Percentiles rank a stretch among this genome's conserved stretches.
Conservation (phyloP, 176 grass and related monocot species). For the Hordeum vulgare region MorexV3_pseudomolecules_assembly NC_058521.1:145141824-145142323, state of each 20-base stretch:
- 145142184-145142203: neutral
- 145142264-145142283: conserved; percentile 25
- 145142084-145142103: neutral
- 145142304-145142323: neutral
- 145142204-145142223: neutral
- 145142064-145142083: conserved; percentile 1
- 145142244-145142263: conserved; percentile 18
- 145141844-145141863: neutral
- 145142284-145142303: neutral
- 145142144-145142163: neutral
- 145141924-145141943: neutral
- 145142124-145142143: neutral
- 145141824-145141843: neutral
- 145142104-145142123: neutral
- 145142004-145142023: conserved; percentile 12
- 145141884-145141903: neutral
- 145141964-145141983: conserved; percentile 15
- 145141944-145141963: neutral
- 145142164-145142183: conserved; percentile 6
- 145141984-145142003: conserved; percentile 14
- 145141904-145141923: neutral
- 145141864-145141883: too few species aligned
- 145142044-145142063: conserved; percentile 1
- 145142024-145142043: neutral
- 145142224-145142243: neutral